phyloP scores from a whole-genome alignment of 495 filamentous ascomycete genomes.

The Xylaria longipes region DNA sequence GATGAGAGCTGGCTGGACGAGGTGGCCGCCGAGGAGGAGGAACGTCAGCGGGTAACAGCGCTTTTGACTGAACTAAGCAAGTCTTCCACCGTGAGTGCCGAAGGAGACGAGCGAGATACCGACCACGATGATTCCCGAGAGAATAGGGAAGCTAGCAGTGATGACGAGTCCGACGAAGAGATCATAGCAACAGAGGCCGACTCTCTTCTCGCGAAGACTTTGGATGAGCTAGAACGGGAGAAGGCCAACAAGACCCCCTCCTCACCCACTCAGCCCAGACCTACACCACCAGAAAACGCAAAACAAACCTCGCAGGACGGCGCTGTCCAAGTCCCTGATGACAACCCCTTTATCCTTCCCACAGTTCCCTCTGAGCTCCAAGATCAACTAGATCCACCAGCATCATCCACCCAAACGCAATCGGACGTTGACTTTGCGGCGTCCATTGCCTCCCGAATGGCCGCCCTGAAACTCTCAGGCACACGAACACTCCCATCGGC shows the following conservation, averaged over 20 bases:
- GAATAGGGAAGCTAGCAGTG: constrained; percentile 26
- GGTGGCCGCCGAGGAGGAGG: constrained; percentile 37
- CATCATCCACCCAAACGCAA: constrained; percentile 12
- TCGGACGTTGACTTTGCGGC: constrained; percentile 43
- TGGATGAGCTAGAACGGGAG: constrained; percentile 47
- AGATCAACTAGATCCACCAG: constrained; percentile 29
- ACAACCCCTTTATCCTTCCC: constrained; percentile 40
- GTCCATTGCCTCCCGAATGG: constrained; percentile 49
- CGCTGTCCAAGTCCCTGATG: background rate
- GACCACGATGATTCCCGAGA: constrained; percentile 22
- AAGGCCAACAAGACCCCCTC: constrained; percentile 27
- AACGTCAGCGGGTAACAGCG: constrained; percentile 33
- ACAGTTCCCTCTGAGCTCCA: constrained; percentile 43
- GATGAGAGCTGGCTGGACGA: constrained; percentile 37
- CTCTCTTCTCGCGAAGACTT: constrained; percentile 42
- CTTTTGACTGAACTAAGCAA: constrained; percentile 38
- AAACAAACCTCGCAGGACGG: background rate
- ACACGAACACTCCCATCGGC: constrained; percentile 32
- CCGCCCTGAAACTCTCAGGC: constrained; percentile 45
- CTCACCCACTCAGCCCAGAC: constrained; percentile 6
- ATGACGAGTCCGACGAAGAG: constrained; percentile 51
- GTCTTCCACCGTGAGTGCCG: background rate
- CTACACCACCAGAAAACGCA: constrained; percentile 23
- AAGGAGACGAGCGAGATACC: background rate
- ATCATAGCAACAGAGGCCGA: constrained; percentile 42